Evolutionary conservation across 2,329 filamentous ascomycete genomes (phyloP).

Genomic region (Talaromyces sp.): DNA sequence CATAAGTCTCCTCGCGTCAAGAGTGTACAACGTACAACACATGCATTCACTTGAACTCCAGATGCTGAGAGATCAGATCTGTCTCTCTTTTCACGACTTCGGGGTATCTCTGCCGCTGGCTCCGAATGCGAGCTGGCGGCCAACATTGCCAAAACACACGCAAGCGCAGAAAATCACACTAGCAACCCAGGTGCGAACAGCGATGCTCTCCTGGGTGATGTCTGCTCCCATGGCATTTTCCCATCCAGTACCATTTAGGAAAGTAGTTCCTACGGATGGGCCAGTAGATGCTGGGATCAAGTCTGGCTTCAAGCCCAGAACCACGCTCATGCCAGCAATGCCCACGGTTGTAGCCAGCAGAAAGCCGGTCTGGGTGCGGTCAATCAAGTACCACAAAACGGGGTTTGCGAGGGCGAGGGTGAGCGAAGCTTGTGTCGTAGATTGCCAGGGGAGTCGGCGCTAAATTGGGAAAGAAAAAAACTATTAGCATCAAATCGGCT

Average conservation of each 20-base stretch:
- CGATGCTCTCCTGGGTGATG: constrained; percentile 56
- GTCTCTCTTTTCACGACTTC: constrained; percentile 19
- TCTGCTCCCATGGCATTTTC: constrained; percentile 36
- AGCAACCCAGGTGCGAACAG: constrained; percentile 81
- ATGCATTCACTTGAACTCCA: not conserved
- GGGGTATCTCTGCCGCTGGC: constrained; percentile 24
- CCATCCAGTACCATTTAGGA: constrained; percentile 33
- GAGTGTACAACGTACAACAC: not conserved
- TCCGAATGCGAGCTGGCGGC: constrained; percentile 70
- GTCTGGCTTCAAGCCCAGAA: constrained; percentile 75
- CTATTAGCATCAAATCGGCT: constrained; percentile 7
- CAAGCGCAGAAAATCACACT: constrained; percentile 94
- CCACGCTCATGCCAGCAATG: constrained; percentile 69
- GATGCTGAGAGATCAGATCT: not conserved
- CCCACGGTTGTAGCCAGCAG: constrained; percentile 76
- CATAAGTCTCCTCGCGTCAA: no score
- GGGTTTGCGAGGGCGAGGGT: constrained; percentile 91
- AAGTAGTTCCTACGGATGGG: constrained; percentile 33
- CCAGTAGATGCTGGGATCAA: constrained; percentile 71
- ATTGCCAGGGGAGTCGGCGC: constrained; percentile 91
- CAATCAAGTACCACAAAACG: constrained; percentile 93
- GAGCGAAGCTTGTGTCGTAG: constrained; percentile 87
- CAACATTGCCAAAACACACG: constrained; percentile 95
- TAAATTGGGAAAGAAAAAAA: constrained; percentile 42
- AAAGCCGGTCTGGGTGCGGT: constrained; percentile 84